These are phyloP conservation scores for Dothideomycetes sp. DNA, from an alignment of 2,329 filamentous ascomycete genomes.

Conservation along the genomic window DNA sequence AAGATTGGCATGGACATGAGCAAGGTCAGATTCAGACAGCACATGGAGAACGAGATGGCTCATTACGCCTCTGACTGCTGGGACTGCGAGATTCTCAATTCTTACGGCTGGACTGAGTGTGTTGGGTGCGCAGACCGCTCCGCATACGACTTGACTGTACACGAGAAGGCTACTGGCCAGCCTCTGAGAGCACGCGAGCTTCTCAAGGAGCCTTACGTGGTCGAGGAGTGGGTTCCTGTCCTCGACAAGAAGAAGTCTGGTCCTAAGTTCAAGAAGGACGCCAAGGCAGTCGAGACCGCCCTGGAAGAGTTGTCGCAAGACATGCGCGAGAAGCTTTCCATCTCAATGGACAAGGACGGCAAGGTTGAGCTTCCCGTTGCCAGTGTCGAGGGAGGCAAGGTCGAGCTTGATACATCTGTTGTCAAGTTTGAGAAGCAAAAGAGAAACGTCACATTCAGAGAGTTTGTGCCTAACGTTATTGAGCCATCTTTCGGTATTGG, in stretches of 20 bases:
- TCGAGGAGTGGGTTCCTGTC: conserved; percentile 82
- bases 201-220: conserved; percentile 61
- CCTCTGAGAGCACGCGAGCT: conserved; percentile 77
- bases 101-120: conserved; percentile 95
- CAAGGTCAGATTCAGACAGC: conserved; percentile 93
- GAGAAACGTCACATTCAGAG: conserved; percentile 69
- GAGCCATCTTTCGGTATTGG: conserved; percentile 97
- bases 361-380: conserved; percentile 69
- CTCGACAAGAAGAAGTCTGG: conserved; percentile 94
- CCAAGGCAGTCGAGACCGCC: conserved; percentile 71
- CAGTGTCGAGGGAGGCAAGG: conserved; percentile 56
- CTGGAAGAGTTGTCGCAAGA: conserved; percentile 68
- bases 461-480: conserved; percentile 78
- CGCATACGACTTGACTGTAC: conserved; percentile 86
- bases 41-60: conserved; percentile 85
- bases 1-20: conserved; percentile 77
- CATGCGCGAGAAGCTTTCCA: conserved; percentile 65
- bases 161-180: conserved; percentile 83
- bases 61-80: conserved; percentile 97
- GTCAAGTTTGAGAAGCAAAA: conserved; percentile 77
- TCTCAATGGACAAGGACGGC: conserved; percentile 61
- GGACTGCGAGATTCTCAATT: conserved; percentile 88
- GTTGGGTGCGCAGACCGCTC: conserved; percentile 93
- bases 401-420: conserved; percentile 68
- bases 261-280: conserved; percentile 89